Evolutionary conservation across 805 yeast genomes (phyloP).

Genomic region (Sugiyamaella mastotermitis): DNA sequence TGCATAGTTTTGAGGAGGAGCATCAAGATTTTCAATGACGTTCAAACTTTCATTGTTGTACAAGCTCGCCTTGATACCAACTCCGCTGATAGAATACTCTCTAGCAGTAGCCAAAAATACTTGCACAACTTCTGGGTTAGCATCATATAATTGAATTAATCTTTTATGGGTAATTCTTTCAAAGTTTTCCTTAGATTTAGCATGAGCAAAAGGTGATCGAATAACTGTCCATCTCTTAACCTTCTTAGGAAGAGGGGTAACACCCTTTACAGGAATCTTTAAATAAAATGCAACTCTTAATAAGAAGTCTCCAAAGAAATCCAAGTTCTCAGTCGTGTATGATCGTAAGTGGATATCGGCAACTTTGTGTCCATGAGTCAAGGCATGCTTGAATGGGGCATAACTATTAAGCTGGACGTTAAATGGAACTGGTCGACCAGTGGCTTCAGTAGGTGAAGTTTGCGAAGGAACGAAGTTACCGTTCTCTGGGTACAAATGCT

Average conservation of each 20-base stretch:
- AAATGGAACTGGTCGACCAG: constrained; percentile 64
- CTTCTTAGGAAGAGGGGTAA: constrained; percentile 60
- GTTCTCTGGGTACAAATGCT: constrained; percentile 18
- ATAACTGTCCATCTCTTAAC: constrained; percentile 91
- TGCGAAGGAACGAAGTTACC: constrained; percentile 18
- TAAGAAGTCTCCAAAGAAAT: constrained; percentile 77
- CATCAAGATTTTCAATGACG: constrained; percentile 30
- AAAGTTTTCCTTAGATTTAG: constrained; percentile 91
- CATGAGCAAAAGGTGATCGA: constrained; percentile 88
- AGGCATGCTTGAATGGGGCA: constrained; percentile 67
- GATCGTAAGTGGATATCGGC: constrained; percentile 67
- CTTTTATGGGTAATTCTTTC: constrained; percentile 81
- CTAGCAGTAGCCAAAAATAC: constrained; percentile 71
- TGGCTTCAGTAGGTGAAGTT: constrained; percentile 21
- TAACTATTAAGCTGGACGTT: constrained; percentile 76
- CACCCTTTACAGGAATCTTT: constrained; percentile 79
- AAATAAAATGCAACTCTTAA: constrained; percentile 84
- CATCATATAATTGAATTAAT: constrained; percentile 69
- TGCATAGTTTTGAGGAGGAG: constrained; percentile 9
- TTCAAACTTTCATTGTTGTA: constrained; percentile 48
- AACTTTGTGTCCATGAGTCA: constrained; percentile 61
- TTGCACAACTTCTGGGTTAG: constrained; percentile 79
- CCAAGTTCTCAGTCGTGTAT: constrained; percentile 64
- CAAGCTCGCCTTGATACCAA: constrained; percentile 72
- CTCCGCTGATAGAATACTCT: constrained; percentile 73